A percentile compares a stretch with the other conserved stretches of the same genome.
phyloP scores from a whole-genome alignment of 2,329 filamentous ascomycete species.

The Claviceps humidiphila region DNA sequence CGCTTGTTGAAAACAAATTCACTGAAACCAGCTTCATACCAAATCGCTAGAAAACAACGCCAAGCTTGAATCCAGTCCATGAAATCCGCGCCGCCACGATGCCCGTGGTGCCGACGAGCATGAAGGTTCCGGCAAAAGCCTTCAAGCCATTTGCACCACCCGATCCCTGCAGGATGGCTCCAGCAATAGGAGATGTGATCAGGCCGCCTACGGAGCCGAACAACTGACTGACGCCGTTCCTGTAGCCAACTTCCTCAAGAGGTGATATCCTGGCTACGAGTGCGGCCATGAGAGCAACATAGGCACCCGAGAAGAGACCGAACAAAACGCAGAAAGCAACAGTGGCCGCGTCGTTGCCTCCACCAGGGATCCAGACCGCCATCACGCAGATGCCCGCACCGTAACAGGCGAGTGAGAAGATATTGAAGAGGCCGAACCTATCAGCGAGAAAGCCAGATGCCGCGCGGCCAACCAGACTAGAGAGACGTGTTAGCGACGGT shows the following conservation, averaged over 20 bases:
- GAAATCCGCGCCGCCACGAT: constrained; percentile 8
- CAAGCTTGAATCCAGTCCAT: constrained; percentile 8
- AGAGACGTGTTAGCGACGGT: neutral
- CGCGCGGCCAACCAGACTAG: constrained; percentile 12
- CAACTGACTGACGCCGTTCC: constrained; percentile 27
- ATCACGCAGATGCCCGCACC: constrained; percentile 20
- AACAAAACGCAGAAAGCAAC: constrained; percentile 17
- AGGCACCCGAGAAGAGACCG: constrained; percentile 18
- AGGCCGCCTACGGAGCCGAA: constrained; percentile 9
- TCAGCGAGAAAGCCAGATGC: constrained; percentile 13
- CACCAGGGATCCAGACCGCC: constrained; percentile 21
- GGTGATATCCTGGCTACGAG: constrained; percentile 34
- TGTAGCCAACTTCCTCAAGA: constrained; percentile 38
- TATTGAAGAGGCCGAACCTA: constrained; percentile 15
- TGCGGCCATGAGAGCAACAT: constrained; percentile 14
- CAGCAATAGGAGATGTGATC: constrained; percentile 10
- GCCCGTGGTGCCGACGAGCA: constrained; percentile 9
- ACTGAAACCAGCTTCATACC: neutral
- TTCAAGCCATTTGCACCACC: constrained; percentile 8
- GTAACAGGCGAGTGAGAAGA: constrained; percentile 27
- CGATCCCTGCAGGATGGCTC: constrained; percentile 9
- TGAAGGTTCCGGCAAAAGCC: constrained; percentile 9
- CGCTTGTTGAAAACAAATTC: too few relatives aligned
- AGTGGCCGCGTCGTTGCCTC: constrained; percentile 9
- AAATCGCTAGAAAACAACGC: constrained; percentile 4